phyloP scores from a whole-genome alignment of 345 rosid species.

The Cardamine occulta region DNA sequence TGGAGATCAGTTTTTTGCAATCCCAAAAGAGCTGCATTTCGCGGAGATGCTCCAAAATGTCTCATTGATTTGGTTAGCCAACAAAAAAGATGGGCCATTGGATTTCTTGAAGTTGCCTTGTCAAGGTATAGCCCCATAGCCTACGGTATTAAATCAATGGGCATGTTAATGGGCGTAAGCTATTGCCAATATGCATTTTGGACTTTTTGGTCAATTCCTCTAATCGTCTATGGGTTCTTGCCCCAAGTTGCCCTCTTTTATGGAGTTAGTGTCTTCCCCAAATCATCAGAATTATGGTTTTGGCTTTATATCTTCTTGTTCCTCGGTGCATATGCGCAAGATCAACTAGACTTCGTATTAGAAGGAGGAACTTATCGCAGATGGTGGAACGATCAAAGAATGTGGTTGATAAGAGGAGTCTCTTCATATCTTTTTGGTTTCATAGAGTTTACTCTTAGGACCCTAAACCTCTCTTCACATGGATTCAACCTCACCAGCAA shows the following conservation, averaged over 20 bases:
- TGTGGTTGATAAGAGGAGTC: conserved; percentile 60
- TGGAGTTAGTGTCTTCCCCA: conserved; percentile 55
- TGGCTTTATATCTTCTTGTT: conserved; percentile 62
- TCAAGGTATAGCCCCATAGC: conserved; percentile 52
- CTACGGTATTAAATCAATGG: conserved; percentile 50
- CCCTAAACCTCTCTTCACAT: conserved; percentile 47
- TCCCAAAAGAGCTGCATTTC: conserved; percentile 64
- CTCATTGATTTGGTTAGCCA: conserved; percentile 57
- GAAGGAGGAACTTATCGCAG: conserved; percentile 47
- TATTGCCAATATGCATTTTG: conserved; percentile 56
- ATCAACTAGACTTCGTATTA: conserved; percentile 44
- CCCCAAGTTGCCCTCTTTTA: conserved; percentile 69
- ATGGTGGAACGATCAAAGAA: conserved; percentile 81
- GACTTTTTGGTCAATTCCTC: conserved; percentile 60
- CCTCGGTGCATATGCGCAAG: conserved; percentile 66
- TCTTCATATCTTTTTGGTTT: conserved; percentile 48
- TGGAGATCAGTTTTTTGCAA: conserved; percentile 67
- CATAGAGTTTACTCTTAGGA: conserved; percentile 53
- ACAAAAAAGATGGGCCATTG: conserved; percentile 71
- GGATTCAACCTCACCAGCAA: conserved; percentile 71
- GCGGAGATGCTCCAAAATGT: conserved; percentile 58
- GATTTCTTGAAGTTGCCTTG: conserved; percentile 54
- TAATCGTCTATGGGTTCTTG: conserved; percentile 53
- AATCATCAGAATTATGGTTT: conserved; percentile 64
- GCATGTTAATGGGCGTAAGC: conserved; percentile 45